These are phyloP conservation scores for Cicer bijugum DNA, from an alignment of 306 rosid genomes.

Conservation along the genomic window DNA sequence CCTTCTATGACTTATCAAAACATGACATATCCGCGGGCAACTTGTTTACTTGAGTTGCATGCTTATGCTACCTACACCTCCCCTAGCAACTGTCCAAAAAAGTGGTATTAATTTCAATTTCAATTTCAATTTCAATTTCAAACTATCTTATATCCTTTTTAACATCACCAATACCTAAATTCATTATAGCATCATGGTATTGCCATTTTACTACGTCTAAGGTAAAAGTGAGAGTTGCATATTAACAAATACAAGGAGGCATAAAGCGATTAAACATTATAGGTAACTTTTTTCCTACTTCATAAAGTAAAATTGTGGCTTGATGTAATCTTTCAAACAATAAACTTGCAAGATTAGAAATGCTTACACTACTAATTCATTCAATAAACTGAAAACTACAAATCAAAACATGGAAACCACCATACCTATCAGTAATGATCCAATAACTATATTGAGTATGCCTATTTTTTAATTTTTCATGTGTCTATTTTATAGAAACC, in stretches of 20 bases:
- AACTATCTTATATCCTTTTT: constrained; percentile 18
- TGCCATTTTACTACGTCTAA: constrained; percentile 8
- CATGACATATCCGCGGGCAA: constrained; percentile 48
- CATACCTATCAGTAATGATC: not conserved
- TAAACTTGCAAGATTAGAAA: not conserved
- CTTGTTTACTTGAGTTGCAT: constrained; percentile 20
- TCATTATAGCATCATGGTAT: not conserved
- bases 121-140: not conserved
- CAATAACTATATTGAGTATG: not conserved
- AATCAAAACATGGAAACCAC: not conserved
- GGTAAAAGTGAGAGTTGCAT: not conserved
- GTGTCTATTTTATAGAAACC: not conserved
- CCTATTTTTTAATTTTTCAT: constrained; percentile 5
- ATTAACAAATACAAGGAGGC: constrained; percentile 17
- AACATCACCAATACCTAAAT: constrained; percentile 35
- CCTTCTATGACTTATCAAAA: constrained; percentile 38
- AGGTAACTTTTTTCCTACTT: not conserved
- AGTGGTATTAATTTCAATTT: not conserved
- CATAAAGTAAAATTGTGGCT: not conserved
- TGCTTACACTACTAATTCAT: not conserved
- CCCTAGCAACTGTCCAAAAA: constrained; percentile 6
- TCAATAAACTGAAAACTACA: not conserved
- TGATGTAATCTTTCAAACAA: constrained; percentile 21
- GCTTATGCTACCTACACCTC: not conserved
- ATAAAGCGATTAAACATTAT: not conserved